Conservation (phyloP, 345 rosid genomes). For the Populus euphratica region DNA sequence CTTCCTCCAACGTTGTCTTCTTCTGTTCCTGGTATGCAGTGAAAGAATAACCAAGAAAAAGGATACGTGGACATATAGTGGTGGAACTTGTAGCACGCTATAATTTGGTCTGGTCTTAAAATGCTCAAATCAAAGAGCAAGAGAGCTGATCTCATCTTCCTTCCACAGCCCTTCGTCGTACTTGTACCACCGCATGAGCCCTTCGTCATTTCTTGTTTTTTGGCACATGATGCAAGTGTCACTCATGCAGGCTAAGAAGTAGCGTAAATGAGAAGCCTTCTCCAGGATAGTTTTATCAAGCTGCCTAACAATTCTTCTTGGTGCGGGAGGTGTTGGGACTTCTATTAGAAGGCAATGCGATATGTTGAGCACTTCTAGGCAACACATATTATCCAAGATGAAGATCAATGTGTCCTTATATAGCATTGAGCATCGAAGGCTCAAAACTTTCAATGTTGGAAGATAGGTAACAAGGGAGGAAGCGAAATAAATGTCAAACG, state of each 20-base stretch:
- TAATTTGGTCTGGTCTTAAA: background rate
- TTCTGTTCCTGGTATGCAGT: constrained; percentile 9
- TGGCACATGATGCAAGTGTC: constrained; percentile 67
- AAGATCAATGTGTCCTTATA: constrained; percentile 52
- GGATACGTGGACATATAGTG: background rate
- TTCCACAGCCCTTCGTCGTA: constrained; percentile 85
- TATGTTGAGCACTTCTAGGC: constrained; percentile 72
- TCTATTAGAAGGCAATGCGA: constrained; percentile 74
- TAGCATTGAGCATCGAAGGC: constrained; percentile 67
- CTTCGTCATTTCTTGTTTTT: constrained; percentile 61
- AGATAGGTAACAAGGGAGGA: constrained; percentile 35
- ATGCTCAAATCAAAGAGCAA: constrained; percentile 40
- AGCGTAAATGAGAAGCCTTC: constrained; percentile 50
- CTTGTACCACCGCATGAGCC: constrained; percentile 81
- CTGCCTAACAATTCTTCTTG: constrained; percentile 37
- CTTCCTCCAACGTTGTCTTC: background rate
- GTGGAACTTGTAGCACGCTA: background rate
- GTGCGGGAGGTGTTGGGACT: constrained; percentile 32
- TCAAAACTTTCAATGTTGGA: constrained; percentile 53
- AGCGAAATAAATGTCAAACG: constrained; percentile 54
- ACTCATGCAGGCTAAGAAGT: constrained; percentile 62
- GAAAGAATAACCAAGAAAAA: constrained; percentile 1
- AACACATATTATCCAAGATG: constrained; percentile 51
- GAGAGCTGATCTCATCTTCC: constrained; percentile 58
- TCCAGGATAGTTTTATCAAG: constrained; percentile 46